Evolutionary conservation across 768 basidiomycete species (phyloP), one percentile per base, ranked within the genome.

Genomic region (Lactarius tabidus): DNA sequence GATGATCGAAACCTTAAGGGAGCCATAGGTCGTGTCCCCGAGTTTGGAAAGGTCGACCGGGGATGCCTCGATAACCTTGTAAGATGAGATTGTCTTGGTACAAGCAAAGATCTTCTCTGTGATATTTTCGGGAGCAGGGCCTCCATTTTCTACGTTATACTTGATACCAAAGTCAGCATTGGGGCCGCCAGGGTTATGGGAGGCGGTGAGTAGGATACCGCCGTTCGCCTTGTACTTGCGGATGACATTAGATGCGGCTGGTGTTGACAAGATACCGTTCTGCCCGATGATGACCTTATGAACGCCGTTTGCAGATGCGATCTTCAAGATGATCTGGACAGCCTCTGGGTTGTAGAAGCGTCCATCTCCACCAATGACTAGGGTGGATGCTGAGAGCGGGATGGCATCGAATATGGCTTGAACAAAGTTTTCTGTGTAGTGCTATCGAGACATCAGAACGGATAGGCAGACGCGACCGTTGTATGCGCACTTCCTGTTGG

Each of bases 381-480:
- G 82, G 18, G 95, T 94, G 61, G 86, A 79, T 33, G 85, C 93
- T 66, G 89, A 77, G 57, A 86, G 84, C 7, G 89, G 84, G 77
- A 98, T 92, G 61, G 95, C 91, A 77, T 91, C 86, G 72, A 95
- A 84, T 80, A 94, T 99, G 70, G 96, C 78, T 77, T 98, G 96
- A 64, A 98, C 76, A 71, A 99, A 99, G 82, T 98, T 99, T 79
- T 98, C 97, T 53, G 97, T 99, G 80, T 98, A 99, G 81, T 98
- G 88, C 93, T 52, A 55, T 59, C 28, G 17, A 45, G 56, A 67
- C n/a, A 61, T 57, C 51, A 65, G 72, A 72, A 66, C 74, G 73
- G 62, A 54, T 57, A 35, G 14, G 29, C 43, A 29, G 31, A 36
- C 28, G 29, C 41, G 38, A 43, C 23, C 18, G 33, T 17, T 57